Percentiles rank a stretch among this genome's conserved stretches.
These are phyloP conservation scores for Calonectria crousiana DNA, from an alignment of 2,329 filamentous ascomycete species.

Conservation along the genomic window DNA sequence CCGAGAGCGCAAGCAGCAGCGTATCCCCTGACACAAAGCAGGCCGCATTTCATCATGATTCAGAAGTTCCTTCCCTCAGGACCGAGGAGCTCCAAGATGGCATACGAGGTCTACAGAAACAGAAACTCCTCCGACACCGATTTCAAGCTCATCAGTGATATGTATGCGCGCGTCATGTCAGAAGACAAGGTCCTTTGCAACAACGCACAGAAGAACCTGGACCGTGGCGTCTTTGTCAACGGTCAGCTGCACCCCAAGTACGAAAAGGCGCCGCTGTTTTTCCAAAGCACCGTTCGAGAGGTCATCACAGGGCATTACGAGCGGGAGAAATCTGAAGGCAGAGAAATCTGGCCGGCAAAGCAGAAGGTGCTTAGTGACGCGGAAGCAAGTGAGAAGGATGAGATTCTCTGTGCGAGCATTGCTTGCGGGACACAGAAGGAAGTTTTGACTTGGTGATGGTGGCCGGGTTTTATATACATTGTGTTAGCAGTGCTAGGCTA, in stretches of 20 bases:
- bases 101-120: neutral
- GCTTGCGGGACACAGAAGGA: neutral
- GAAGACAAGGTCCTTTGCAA: slow-evolving; percentile 14
- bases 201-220: slow-evolving; percentile 12
- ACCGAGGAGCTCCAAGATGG: neutral
- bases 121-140: neutral
- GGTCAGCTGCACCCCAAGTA: slow-evolving; percentile 6
- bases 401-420: neutral
- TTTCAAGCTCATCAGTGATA: neutral
- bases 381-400: neutral
- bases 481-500: too few relatives aligned
- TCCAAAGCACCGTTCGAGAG: slow-evolving; percentile 4
- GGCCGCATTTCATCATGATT: neutral
- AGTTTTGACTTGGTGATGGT: neutral
- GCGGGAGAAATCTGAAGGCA: neutral
- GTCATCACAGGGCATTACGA: neutral
- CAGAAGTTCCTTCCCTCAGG: neutral
- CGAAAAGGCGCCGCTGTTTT: slow-evolving; percentile 1
- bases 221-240: slow-evolving; percentile 8
- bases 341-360: neutral
- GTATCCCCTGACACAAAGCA: neutral
- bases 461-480: neutral
- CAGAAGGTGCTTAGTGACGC: neutral
- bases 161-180: slow-evolving; percentile 2
- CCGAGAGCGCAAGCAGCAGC: neutral